A percentile compares a stretch with the other conserved stretches of the same genome.
Conservation (phyloP, 2,329 filamentous ascomycete genomes). For the Sclerotiophoma versabilis region DNA sequence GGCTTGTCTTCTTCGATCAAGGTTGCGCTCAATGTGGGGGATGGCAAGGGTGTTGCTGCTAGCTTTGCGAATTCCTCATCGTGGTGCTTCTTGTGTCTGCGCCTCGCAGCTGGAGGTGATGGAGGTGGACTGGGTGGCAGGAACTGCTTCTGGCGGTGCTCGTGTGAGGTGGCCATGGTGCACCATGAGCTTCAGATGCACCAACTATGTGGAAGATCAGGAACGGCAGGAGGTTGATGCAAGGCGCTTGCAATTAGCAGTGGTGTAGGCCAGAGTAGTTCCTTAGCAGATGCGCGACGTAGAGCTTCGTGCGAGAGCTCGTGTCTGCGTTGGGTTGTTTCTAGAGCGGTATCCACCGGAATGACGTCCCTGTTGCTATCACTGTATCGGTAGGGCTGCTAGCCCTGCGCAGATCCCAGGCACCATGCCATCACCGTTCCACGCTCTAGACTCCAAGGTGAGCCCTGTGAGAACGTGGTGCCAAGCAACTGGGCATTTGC, state of each 20-base stretch:
- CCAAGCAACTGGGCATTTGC: constrained; percentile 1
- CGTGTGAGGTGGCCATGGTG: constrained; percentile 21
- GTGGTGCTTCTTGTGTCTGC: constrained; percentile 32
- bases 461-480: constrained; percentile 1
- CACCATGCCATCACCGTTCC: not conserved
- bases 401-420: constrained; percentile 12
- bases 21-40: constrained; percentile 31
- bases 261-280: not conserved
- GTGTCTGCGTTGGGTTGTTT: constrained; percentile 8
- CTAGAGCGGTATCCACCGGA: constrained; percentile 8
- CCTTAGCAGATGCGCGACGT: not conserved
- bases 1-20: constrained; percentile 23
- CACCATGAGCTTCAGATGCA: not conserved
- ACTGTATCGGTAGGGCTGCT: constrained; percentile 9
- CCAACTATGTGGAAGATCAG: not conserved
- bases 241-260: not conserved
- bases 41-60: constrained; percentile 29
- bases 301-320: constrained; percentile 3
- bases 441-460: not conserved
- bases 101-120: constrained; percentile 32
- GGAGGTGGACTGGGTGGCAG: constrained; percentile 40
- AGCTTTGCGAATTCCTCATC: constrained; percentile 44
- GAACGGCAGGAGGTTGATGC: not conserved
- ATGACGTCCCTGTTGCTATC: constrained; percentile 7
- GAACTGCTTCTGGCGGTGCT: constrained; percentile 19